These are phyloP conservation scores for Aspergillus wentii DNA, from an alignment of 495 filamentous ascomycete genomes.

Conservation along the genomic window DNA sequence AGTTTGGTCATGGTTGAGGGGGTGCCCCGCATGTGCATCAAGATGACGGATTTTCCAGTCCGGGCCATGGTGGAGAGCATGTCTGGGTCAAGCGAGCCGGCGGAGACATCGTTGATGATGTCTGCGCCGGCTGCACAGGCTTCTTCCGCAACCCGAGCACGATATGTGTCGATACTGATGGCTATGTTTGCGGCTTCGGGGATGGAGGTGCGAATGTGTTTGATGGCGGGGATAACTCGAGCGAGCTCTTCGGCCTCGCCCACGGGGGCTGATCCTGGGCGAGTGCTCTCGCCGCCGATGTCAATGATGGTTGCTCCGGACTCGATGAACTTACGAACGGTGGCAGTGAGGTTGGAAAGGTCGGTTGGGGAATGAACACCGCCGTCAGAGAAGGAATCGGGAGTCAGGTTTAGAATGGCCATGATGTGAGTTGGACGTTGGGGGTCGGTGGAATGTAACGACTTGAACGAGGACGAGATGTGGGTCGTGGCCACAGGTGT, in stretches of 20 bases:
- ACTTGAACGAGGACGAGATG: conserved; percentile 51
- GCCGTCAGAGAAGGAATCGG: conserved; percentile 96
- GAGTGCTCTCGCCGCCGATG: conserved; percentile 87
- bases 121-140: conserved; percentile 82
- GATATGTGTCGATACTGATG: conserved; percentile 91
- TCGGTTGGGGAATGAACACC: conserved; percentile 52
- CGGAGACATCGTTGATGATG: conserved; percentile 93
- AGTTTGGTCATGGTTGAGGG: conserved; percentile 75
- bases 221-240: conserved; percentile 74
- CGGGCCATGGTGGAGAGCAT: conserved; percentile 81
- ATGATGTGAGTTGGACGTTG: conserved; percentile 73
- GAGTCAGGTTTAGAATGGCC: conserved; percentile 93
- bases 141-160: conserved; percentile 74
- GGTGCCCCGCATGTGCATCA: conserved; percentile 95
- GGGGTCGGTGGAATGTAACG: conserved; percentile 59
- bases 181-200: conserved; percentile 56
- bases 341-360: conserved; percentile 36
- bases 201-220: conserved; percentile 59
- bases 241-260: conserved; percentile 65
- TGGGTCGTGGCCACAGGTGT: conserved; percentile 65
- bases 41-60: conserved; percentile 73
- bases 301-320: conserved; percentile 81
- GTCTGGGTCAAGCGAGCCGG: conserved; percentile 67
- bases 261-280: conserved; percentile 65
- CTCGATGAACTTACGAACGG: conserved; percentile 53